Evolutionary conservation across 441 rosid genomes (phyloP).

Genomic region (Sinapis alba): DNA sequence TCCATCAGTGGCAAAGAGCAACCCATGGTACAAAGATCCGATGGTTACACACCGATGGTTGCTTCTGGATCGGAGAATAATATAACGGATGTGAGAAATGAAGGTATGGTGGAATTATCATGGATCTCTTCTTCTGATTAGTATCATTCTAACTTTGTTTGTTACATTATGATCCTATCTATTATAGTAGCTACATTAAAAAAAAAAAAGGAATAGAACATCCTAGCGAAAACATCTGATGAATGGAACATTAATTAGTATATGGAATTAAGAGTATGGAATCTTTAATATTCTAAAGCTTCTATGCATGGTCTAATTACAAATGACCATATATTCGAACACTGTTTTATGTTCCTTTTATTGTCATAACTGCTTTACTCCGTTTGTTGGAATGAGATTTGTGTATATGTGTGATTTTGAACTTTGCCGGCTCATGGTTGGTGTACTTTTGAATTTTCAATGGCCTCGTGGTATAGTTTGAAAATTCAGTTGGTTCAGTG

Average conservation of each 20-base stretch:
- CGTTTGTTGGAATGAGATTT: background rate
- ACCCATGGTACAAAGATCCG: constrained; percentile 35
- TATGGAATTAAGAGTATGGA: constrained; percentile 18
- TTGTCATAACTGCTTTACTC: constrained; percentile 2
- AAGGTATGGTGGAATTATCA: constrained; percentile 66
- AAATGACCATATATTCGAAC: constrained; percentile 22
- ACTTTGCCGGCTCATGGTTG: background rate
- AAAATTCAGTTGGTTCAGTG: background rate
- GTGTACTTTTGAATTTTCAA: background rate
- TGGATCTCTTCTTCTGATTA: constrained; percentile 82
- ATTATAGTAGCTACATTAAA: constrained; percentile 3
- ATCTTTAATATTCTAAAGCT: constrained; percentile 25
- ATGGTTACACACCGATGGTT: constrained; percentile 44
- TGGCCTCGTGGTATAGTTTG: background rate
- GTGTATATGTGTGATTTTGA: constrained; percentile 4
- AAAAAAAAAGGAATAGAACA: background rate
- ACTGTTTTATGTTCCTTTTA: background rate
- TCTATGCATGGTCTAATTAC: constrained; percentile 9
- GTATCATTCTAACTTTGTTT: background rate
- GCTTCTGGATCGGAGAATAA: constrained; percentile 48
- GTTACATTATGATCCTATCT: constrained; percentile 11
- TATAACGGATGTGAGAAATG: constrained; percentile 39
- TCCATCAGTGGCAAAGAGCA: constrained; percentile 41
- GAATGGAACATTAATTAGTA: constrained; percentile 15
- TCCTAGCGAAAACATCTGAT: constrained; percentile 14